These are phyloP conservation scores for Tricholomella constricta DNA, from an alignment of 768 basidiomycete genomes.

Conservation along the genomic window DNA sequence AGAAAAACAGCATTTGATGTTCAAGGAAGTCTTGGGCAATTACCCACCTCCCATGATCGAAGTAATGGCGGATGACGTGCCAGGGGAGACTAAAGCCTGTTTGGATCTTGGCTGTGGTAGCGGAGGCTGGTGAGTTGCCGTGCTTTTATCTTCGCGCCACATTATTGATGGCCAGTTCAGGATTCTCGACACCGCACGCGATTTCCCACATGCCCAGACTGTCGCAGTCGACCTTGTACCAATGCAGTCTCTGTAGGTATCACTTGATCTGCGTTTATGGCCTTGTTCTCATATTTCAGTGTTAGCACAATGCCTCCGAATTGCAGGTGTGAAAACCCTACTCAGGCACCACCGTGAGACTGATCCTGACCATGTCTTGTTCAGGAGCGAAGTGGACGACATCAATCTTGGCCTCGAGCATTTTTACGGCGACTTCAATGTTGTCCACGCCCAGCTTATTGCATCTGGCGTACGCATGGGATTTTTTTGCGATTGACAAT, in stretches of 20 bases:
- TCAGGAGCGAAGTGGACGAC: slow-evolving; percentile 81
- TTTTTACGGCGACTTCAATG: slow-evolving; percentile 77
- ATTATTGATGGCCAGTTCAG: slow-evolving; percentile 34
- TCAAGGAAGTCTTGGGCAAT: slow-evolving; percentile 65
- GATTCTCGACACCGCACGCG: slow-evolving; percentile 74
- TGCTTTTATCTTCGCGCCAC: slow-evolving; percentile 3
- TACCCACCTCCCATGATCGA: slow-evolving; percentile 61
- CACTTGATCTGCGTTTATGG: slow-evolving; percentile 8
- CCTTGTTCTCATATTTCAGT: slow-evolving; percentile 15
- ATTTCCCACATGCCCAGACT: slow-evolving; percentile 67
- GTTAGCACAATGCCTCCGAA: slow-evolving; percentile 68
- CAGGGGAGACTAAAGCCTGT: slow-evolving; percentile 59
- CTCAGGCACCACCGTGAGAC: slow-evolving; percentile 4
- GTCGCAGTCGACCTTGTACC: slow-evolving; percentile 83
- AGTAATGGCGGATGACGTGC: slow-evolving; percentile 59
- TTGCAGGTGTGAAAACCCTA: slow-evolving; percentile 48
- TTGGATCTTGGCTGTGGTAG: slow-evolving; percentile 83
- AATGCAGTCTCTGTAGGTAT: slow-evolving; percentile 68
- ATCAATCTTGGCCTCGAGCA: slow-evolving; percentile 84
- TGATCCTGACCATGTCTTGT: slow-evolving; percentile 11
- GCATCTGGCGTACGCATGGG: slow-evolving; percentile 67
- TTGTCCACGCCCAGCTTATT: slow-evolving; percentile 72
- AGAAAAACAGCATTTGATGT: slow-evolving; percentile 73
- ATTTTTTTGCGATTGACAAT: slow-evolving; percentile 10
- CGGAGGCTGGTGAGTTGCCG: slow-evolving; percentile 62